A percentile compares a stretch with the other conserved stretches of the same genome.
These are phyloP conservation scores for Colletotrichum sp. DNA, from an alignment of 2,329 filamentous ascomycete species.

Conservation along the genomic window DNA sequence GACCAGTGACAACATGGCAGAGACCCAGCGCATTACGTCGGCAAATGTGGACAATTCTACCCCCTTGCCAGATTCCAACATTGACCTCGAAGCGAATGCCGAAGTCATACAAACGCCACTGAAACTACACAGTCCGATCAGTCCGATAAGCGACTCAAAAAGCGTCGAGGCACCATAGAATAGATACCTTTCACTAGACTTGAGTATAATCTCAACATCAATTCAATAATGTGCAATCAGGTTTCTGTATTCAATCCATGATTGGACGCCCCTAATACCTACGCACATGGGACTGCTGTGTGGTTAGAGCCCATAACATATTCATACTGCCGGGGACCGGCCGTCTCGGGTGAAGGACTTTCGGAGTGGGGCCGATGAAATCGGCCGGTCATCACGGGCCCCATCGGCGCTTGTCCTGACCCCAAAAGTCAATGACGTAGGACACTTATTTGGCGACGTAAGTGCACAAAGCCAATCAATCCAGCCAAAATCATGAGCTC, in stretches of 20 bases:
- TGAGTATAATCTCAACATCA: neutral
- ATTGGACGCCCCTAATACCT: neutral
- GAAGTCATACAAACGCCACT: neutral
- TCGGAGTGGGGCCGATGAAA: neutral
- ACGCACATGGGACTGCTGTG: accelerated
- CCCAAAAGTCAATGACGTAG: neutral
- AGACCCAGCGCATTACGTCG: neutral
- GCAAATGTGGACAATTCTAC: no score
- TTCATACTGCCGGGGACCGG: neutral
- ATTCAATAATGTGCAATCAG: neutral
- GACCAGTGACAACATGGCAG: neutral
- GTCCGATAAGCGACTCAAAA: neutral
- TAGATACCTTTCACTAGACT: neutral
- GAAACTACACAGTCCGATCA: neutral
- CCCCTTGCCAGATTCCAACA: neutral
- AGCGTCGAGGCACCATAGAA: neutral
- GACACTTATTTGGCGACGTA: neutral
- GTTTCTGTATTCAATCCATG: no score
- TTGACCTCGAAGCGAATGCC: neutral
- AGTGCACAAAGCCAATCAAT: neutral
- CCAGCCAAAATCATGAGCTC: neutral
- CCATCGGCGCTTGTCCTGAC: neutral
- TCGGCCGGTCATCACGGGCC: neutral
- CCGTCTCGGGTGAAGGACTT: neutral
- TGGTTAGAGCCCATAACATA: neutral